A percentile compares a stretch with the other conserved stretches of the same genome.
These are phyloP conservation scores for Cryoendolithus antarcticus DNA, from an alignment of 2,329 filamentous ascomycete genomes.

Conservation along the genomic window DNA sequence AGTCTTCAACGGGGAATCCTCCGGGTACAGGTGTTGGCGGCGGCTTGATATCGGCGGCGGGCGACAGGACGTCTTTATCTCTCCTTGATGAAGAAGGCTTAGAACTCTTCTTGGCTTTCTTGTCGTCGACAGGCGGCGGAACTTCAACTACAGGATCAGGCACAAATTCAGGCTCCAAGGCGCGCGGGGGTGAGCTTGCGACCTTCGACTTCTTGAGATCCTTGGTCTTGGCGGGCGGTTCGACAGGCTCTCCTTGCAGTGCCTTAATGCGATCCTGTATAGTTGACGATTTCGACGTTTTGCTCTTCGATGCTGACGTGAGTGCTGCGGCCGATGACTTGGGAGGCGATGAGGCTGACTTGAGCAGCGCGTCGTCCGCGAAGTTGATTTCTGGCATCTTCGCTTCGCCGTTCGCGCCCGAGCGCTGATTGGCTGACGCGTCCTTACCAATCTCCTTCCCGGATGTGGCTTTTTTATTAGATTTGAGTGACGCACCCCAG, in stretches of 20 bases:
- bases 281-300: conserved; percentile 30
- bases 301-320: conserved; percentile 28
- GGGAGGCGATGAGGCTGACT: conserved; percentile 25
- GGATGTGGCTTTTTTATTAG: conserved; percentile 28
- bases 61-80: conserved; percentile 6
- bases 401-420: conserved; percentile 24
- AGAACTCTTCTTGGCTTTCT: conserved; percentile 10
- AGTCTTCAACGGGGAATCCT: conserved; percentile 35
- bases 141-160: conserved; percentile 8
- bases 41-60: conserved; percentile 8
- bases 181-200: conserved; percentile 4
- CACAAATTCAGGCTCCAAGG: too few species aligned
- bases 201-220: conserved; percentile 6
- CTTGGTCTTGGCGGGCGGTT: conserved; percentile 12
- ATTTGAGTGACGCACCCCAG: conserved; percentile 34
- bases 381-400: conserved; percentile 33
- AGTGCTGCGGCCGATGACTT: conserved; percentile 25
- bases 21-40: conserved; percentile 30
- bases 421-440: conserved; percentile 30
- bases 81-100: conserved; percentile 6
- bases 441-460: conserved; percentile 32
- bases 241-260: conserved; percentile 25
- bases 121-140: conserved; percentile 3
- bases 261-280: conserved; percentile 43
- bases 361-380: conserved; percentile 26